Conservation (phyloP, 345 rosid species). For the Dipteronia dyeriana region DNA sequence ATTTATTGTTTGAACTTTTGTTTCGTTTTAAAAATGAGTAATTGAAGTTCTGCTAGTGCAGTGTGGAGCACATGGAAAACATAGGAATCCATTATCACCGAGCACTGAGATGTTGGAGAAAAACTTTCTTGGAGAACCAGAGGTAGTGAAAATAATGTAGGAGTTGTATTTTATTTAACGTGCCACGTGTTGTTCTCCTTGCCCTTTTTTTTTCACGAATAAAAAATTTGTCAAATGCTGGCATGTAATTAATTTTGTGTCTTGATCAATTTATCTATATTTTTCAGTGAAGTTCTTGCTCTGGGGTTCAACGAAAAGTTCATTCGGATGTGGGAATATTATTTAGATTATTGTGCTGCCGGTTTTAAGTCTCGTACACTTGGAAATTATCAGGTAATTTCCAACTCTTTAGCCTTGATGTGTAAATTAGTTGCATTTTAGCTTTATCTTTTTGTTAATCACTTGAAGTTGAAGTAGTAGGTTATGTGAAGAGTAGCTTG, state of each 20-base stretch:
- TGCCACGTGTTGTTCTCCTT: background rate
- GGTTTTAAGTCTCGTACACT: conserved; percentile 75
- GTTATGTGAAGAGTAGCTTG: too few relatives aligned
- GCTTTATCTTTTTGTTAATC: too few relatives aligned
- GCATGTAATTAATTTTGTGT: background rate
- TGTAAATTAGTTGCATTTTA: background rate
- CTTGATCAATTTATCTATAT: background rate
- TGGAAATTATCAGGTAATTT: conserved; percentile 67
- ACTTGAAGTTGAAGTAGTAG: too few relatives aligned
- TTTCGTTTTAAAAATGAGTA: background rate
- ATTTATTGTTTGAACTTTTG: background rate
- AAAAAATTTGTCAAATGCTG: too few relatives aligned
- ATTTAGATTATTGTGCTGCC: conserved; percentile 86
- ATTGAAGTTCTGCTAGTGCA: conserved; percentile 22
- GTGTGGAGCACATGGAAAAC: conserved; percentile 86
- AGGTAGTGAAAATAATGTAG: conserved; percentile 40
- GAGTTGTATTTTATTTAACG: background rate
- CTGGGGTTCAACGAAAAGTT: conserved; percentile 79
- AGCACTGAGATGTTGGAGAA: conserved; percentile 77
- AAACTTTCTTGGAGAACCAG: conserved; percentile 67
- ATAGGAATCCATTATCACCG: conserved; percentile 81
- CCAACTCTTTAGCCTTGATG: background rate
- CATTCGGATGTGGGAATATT: conserved; percentile 85
- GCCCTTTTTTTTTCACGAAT: background rate
- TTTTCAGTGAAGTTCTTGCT: conserved; percentile 55